Evolutionary conservation across 2,329 filamentous ascomycete species (phyloP), one percentile per base, ranked within the genome.

Genomic region (Clarireedia paspali): DNA sequence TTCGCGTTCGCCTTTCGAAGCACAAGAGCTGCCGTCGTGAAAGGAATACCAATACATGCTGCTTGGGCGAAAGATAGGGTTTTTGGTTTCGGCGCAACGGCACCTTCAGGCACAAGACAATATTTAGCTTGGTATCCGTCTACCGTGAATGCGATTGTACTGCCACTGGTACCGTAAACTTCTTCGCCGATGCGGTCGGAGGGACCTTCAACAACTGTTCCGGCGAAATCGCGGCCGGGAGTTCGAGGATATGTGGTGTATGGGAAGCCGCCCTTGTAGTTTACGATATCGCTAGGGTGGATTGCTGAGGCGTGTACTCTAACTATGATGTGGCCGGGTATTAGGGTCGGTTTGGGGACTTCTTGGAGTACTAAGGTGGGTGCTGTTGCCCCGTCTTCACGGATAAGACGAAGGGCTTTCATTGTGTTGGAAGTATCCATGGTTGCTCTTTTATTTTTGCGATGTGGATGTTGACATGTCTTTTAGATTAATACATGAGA

Each of bases 251-350:
- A 66, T 23, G 57, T 63, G 4, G 63, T 63, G 39, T 51, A 56
- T 5, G 60, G 55, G 46, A 67, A 66, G 7, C 23, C 45, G 2
- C 63, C 65, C 40, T 56, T 55, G 14, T 42, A 48, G 50, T 67
- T 67, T 6, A 66, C 15, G 14, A 66, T 50, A 40, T 67, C 65
- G 49, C 58, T 61, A 15, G 65, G 65, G 48, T 67, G 63, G 46
- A 67, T 64, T 9, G 59, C 58, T 5, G 64, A 63, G 36, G 64
- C 63, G 34, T 61, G 58, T 47, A 67, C 47, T 47, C 59, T 54
- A n/a, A 67, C 46, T 4, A 65, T 47, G 27, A 67, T 34, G 14
- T 63, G 46, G 15, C 58, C 56, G 39, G 56, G 50, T 20, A 27
- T 48, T 2, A 59, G 59, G 2, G 39, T 55, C 42, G 63, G 65